Percentiles rank a stretch among this genome's conserved stretches.
phyloP scores from a whole-genome alignment of 352 stramenopile genomes.

The Phytophthora litchii region DNA sequence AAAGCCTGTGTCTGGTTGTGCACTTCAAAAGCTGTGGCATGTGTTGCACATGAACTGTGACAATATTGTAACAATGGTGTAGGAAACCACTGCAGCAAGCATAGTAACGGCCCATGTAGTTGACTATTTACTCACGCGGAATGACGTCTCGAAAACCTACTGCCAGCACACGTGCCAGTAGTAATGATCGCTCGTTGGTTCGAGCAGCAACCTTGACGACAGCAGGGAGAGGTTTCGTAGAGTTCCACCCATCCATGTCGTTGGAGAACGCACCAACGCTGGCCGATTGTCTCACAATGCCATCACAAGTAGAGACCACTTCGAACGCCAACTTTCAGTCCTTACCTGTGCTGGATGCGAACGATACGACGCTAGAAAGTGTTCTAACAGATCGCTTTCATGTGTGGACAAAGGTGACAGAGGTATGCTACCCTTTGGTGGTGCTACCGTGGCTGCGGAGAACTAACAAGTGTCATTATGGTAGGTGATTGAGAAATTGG shows the following conservation, averaged over 20 bases:
- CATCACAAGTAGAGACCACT: conserved; percentile 4
- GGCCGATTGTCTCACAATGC: conserved; percentile 30
- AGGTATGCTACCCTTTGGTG: conserved; percentile 19
- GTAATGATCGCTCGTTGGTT: conserved; percentile 12
- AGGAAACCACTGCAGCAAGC: not conserved
- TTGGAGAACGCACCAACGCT: conserved; percentile 46
- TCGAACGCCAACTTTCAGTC: not conserved
- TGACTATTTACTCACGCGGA: not conserved
- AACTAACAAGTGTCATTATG: conserved; percentile 7
- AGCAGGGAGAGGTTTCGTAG: conserved; percentile 39
- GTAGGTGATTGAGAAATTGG: conserved; percentile 40
- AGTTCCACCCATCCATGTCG: conserved; percentile 79
- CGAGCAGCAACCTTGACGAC: conserved; percentile 7
- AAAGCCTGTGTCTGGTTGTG: too few relatives aligned
- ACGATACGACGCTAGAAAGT: conserved; percentile 27
- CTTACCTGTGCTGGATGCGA: not conserved
- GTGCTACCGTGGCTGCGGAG: not conserved
- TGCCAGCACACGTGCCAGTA: not conserved
- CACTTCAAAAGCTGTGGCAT: too few relatives aligned
- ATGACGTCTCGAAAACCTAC: conserved; percentile 16
- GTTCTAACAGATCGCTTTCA: conserved; percentile 30
- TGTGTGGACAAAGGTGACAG: conserved; percentile 43
- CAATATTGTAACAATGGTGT: too few relatives aligned
- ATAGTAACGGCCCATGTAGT: not conserved
- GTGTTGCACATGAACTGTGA: too few relatives aligned